phyloP scores from a whole-genome alignment of 2,329 filamentous ascomycete species.

The Ophiosphaerella korrae region DNA sequence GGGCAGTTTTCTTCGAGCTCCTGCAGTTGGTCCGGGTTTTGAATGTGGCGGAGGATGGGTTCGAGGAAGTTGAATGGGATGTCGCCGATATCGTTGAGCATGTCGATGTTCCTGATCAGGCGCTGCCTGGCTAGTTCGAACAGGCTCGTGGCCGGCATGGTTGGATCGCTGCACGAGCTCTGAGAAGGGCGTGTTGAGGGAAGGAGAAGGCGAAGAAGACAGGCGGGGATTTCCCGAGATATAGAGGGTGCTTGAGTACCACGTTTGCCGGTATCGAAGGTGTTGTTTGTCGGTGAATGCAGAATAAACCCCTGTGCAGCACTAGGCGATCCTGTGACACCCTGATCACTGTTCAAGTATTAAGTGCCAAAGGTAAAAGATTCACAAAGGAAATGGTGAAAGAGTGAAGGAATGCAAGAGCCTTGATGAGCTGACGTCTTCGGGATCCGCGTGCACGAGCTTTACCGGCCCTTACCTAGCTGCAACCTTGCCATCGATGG shows the following conservation, averaged over 20 bases:
- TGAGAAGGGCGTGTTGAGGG: too few relatives aligned
- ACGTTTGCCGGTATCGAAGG: not conserved
- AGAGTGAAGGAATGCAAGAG: conserved; percentile 5
- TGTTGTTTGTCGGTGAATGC: conserved; percentile 3
- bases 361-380: not conserved
- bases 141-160: conserved; percentile 46
- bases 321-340: too few relatives aligned
- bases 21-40: conserved; percentile 73
- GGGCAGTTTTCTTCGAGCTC: conserved; percentile 76
- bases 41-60: conserved; percentile 72
- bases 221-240: too few relatives aligned
- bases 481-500: conserved; percentile 10
- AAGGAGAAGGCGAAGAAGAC: too few relatives aligned
- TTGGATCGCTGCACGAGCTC: not conserved
- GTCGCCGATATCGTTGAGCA: conserved; percentile 71
- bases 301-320: not conserved
- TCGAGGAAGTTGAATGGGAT: conserved; percentile 70
- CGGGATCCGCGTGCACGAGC: conserved; percentile 1
- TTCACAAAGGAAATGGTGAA: not conserved
- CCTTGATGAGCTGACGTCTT: conserved; percentile 15
- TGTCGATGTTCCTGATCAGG: conserved; percentile 49
- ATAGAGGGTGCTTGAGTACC: too few relatives aligned
- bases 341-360: too few relatives aligned
- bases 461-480: not conserved
- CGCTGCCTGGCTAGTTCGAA: conserved; percentile 48